These are phyloP conservation scores for Mycosphaerella arachidis DNA, from an alignment of 2,329 filamentous ascomycete genomes.

Conservation along the genomic window DNA sequence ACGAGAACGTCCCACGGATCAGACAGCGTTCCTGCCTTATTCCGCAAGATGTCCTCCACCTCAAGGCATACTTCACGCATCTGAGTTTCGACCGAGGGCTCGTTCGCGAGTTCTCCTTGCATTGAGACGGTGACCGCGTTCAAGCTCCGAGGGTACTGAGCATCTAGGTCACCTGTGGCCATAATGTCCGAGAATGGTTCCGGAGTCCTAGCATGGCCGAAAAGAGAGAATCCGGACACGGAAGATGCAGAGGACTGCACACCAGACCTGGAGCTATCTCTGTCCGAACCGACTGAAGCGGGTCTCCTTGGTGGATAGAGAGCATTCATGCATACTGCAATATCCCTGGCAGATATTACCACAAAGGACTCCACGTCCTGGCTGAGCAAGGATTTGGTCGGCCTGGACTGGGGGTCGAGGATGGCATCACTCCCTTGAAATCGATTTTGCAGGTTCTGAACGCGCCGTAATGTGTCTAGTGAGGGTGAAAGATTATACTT, in stretches of 20 bases:
- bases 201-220: slow-evolving; percentile 35
- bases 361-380: slow-evolving; percentile 11
- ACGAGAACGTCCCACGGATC: slow-evolving; percentile 15
- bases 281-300: slow-evolving; percentile 49
- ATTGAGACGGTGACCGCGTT: background rate
- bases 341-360: slow-evolving; percentile 65
- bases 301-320: slow-evolving; percentile 74
- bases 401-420: background rate
- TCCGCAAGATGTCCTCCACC: slow-evolving; percentile 16
- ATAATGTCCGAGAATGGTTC: slow-evolving; percentile 1
- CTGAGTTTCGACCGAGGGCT: background rate
- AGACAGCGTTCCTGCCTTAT: slow-evolving; percentile 1
- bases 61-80: slow-evolving; percentile 16
- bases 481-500: slow-evolving; percentile 60
- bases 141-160: background rate
- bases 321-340: slow-evolving; percentile 74
- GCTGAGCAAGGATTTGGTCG: background rate
- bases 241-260: slow-evolving; percentile 47
- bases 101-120: background rate
- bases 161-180: background rate
- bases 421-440: slow-evolving; percentile 41
- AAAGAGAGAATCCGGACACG: slow-evolving; percentile 46
- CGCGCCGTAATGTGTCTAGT: slow-evolving; percentile 59
- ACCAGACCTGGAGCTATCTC: slow-evolving; percentile 46
- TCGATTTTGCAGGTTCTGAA: slow-evolving; percentile 65